Percentiles rank a stretch among this genome's conserved stretches.
These are phyloP conservation scores for Saprolegnia parasitica DNA, from an alignment of 352 stramenopile genomes.

Conservation along the genomic window DNA sequence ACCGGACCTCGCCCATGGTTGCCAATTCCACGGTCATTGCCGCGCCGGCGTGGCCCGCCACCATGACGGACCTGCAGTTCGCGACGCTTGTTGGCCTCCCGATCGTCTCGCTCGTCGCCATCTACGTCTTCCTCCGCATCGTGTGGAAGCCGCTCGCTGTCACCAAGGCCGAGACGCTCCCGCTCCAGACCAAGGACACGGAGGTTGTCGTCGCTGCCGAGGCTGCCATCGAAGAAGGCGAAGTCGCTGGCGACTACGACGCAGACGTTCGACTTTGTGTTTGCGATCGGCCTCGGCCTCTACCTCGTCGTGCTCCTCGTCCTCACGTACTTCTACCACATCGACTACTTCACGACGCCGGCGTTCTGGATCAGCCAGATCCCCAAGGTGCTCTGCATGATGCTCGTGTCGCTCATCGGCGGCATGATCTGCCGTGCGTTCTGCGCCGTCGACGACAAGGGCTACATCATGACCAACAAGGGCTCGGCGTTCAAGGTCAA, in stretches of 20 bases:
- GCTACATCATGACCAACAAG: conserved; percentile 84
- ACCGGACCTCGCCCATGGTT: background rate
- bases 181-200: conserved; percentile 1
- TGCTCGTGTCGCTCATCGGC: conserved; percentile 63
- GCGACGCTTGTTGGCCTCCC: conserved; percentile 42
- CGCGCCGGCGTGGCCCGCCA: conserved; percentile 9
- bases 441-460: conserved; percentile 71
- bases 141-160: conserved; percentile 39
- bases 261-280: conserved; percentile 60
- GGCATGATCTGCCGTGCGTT: conserved; percentile 75
- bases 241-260: conserved; percentile 59
- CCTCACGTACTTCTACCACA: conserved; percentile 58
- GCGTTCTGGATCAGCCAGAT: conserved; percentile 75
- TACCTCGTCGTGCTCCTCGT: conserved; percentile 48
- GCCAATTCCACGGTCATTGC: background rate
- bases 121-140: conserved; percentile 62
- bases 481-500: conserved; percentile 84
- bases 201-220: background rate
- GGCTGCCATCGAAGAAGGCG: conserved; percentile 35
- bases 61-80: conserved; percentile 5
- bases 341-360: conserved; percentile 43
- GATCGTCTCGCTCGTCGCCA: conserved; percentile 45
- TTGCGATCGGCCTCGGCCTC: conserved; percentile 59
- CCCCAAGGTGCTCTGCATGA: conserved; percentile 78
- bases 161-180: background rate